Conservation (phyloP, 2,329 filamentous ascomycete species). For the Sarocladium strictum region DNA sequence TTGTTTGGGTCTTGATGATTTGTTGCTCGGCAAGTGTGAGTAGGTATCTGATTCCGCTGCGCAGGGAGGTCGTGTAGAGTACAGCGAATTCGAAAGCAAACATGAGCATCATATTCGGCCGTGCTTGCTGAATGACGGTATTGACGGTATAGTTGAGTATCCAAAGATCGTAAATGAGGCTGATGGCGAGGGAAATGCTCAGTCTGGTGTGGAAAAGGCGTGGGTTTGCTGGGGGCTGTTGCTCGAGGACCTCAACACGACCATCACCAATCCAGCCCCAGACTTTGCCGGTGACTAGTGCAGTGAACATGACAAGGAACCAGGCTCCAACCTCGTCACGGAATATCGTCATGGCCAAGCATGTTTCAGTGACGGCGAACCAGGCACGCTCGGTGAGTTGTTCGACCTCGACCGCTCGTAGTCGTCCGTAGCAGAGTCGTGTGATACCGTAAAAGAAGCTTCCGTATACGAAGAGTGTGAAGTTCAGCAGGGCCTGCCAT, state of each 20-base stretch:
- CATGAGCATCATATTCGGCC: slow-evolving; percentile 99
- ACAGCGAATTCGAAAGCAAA: slow-evolving; percentile 97
- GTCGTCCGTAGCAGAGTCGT: slow-evolving; percentile 79
- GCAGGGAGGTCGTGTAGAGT: slow-evolving; percentile 70
- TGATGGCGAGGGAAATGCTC: slow-evolving; percentile 70
- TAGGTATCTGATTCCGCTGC: slow-evolving; percentile 72
- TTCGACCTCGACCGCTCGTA: slow-evolving; percentile 92
- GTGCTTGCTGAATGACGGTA: slow-evolving; percentile 77
- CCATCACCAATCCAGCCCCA: slow-evolving; percentile 99
- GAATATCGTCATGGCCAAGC: slow-evolving; percentile 97
- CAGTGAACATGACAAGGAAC: slow-evolving; percentile 95
- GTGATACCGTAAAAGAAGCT: slow-evolving; percentile 82
- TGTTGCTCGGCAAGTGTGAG: slow-evolving; percentile 73
- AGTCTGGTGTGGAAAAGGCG: slow-evolving; percentile 81
- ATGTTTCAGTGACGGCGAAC: slow-evolving; percentile 97
- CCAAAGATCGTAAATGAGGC: slow-evolving; percentile 71
- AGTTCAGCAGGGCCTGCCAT: slow-evolving; percentile 77
- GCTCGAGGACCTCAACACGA: slow-evolving; percentile 87
- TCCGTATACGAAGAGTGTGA: slow-evolving; percentile 75
- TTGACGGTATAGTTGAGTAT: slow-evolving; percentile 78
- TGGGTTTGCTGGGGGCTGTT: slow-evolving; percentile 87
- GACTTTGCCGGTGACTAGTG: slow-evolving; percentile 86
- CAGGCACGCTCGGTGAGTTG: slow-evolving; percentile 96
- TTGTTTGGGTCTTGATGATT: slow-evolving; percentile 69
- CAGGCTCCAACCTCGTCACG: slow-evolving; percentile 89